Percentiles rank a stretch among this genome's conserved stretches.
These are phyloP conservation scores for Casuarina equisetifolia DNA, from an alignment of 306 rosid genomes.

Conservation along the genomic window DNA sequence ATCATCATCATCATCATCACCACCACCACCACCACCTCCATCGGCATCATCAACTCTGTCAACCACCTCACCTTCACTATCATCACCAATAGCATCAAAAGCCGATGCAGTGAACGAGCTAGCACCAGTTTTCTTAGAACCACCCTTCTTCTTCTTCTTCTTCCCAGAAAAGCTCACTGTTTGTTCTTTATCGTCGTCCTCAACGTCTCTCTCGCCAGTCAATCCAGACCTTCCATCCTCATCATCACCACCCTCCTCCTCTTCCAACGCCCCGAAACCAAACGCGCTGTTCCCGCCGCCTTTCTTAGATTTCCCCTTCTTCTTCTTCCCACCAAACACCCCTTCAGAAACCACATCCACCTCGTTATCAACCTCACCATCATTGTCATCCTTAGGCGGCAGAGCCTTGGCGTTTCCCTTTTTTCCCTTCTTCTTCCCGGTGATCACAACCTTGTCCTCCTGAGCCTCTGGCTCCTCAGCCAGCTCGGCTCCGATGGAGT, in stretches of 20 bases:
- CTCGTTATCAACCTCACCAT: conserved; percentile 24
- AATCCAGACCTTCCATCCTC: conserved; percentile 44
- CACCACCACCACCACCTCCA: conserved; percentile 40
- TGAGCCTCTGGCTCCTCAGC: conserved; percentile 54
- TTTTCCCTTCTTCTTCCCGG: conserved; percentile 77
- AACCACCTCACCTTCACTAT: conserved; percentile 42
- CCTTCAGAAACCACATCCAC: conserved; percentile 50
- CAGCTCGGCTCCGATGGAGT: conserved; percentile 61
- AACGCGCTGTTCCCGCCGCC: conserved; percentile 58
- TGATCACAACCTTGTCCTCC: conserved; percentile 46
- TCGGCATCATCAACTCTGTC: conserved; percentile 36
- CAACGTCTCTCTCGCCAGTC: conserved; percentile 25
- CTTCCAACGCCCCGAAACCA: conserved; percentile 63
- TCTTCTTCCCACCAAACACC: conserved; percentile 76
- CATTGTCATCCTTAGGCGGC: conserved; percentile 22
- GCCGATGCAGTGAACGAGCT: conserved; percentile 50
- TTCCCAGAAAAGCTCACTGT: conserved; percentile 54
- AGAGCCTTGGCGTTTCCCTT: conserved; percentile 56
- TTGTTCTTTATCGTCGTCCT: conserved; percentile 39
- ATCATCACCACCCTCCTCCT: conserved; percentile 28
- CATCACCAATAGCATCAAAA: conserved; percentile 59
- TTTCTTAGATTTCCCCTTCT: conserved; percentile 64
- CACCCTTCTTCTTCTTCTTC: conserved; percentile 77
- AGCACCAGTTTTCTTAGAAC: conserved; percentile 47
- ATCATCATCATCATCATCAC: conserved; percentile 29